A percentile compares a stretch with the other conserved stretches of the same genome.
Evolutionary conservation across 768 basidiomycete species (phyloP).

Genomic region (Suillus subluteus): DNA sequence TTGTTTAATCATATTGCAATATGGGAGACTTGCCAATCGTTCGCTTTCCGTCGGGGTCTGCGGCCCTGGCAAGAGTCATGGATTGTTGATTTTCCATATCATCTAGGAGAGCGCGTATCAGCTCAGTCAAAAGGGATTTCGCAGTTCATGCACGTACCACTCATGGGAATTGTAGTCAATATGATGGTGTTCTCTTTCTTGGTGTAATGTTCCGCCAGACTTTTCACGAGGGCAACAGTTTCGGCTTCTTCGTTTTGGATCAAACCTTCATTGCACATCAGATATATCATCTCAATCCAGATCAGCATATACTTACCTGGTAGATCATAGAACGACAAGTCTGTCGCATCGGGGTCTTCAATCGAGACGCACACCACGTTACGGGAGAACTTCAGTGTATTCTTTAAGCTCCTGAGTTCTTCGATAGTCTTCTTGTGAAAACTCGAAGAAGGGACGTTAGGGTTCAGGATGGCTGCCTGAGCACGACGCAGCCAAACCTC

Average conservation of each 20-base stretch:
- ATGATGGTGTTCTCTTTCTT: constrained; percentile 52
- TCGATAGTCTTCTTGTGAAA: constrained; percentile 24
- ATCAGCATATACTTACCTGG: constrained; percentile 33
- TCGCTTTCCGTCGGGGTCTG: constrained; percentile 48
- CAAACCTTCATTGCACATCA: constrained; percentile 39
- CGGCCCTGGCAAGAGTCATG: constrained; percentile 46
- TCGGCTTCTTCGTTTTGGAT: constrained; percentile 52
- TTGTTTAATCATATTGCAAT: neutral
- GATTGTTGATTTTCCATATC: constrained; percentile 66
- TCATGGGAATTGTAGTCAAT: constrained; percentile 57
- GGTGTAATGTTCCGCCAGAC: constrained; percentile 54
- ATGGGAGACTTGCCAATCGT: constrained; percentile 49
- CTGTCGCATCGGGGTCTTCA: constrained; percentile 41
- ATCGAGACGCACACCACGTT: constrained; percentile 47
- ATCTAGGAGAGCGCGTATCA: constrained; percentile 35
- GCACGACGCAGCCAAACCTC: constrained; percentile 61
- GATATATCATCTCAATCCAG: neutral
- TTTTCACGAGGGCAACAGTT: constrained; percentile 47
- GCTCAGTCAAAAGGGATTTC: neutral
- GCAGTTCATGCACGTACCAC: constrained; percentile 36
- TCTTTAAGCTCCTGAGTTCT: constrained; percentile 16
- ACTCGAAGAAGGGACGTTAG: constrained; percentile 32
- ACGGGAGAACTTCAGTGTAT: constrained; percentile 37
- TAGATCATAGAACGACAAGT: constrained; percentile 44
- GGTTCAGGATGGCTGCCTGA: constrained; percentile 59